Evolutionary conservation across 352 stramenopile species (phyloP).

Genomic region (Globisporangium cystogenes): DNA sequence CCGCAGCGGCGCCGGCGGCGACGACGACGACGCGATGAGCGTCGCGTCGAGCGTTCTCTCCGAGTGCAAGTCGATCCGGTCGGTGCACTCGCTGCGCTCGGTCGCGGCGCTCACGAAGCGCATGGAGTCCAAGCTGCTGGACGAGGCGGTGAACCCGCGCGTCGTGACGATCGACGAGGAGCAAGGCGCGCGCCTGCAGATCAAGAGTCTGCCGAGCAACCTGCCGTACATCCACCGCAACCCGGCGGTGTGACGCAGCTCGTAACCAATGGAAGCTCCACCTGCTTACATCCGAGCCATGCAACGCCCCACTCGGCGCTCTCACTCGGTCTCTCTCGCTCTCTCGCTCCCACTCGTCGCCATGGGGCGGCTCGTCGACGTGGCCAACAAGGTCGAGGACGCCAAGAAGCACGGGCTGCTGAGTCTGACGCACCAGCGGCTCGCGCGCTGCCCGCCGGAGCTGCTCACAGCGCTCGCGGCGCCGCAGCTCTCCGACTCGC

Average conservation of each 20-base stretch:
- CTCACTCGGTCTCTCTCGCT: neutral
- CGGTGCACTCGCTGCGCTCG: constrained; percentile 78
- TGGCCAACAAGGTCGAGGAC: constrained; percentile 50
- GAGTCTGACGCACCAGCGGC: constrained; percentile 40
- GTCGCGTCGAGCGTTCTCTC: constrained; percentile 75
- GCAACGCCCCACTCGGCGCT: neutral
- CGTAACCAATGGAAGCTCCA: too few relatives aligned
- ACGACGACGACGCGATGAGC: constrained; percentile 62
- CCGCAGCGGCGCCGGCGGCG: constrained; percentile 14
- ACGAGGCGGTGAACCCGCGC: constrained; percentile 53
- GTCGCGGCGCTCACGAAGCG: constrained; percentile 67
- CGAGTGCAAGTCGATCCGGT: constrained; percentile 84
- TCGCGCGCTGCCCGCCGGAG: constrained; percentile 32
- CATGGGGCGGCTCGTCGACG: constrained; percentile 21
- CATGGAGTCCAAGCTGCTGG: constrained; percentile 61
- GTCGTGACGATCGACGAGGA: constrained; percentile 90
- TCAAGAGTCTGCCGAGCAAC: constrained; percentile 89
- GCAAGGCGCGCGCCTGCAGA: constrained; percentile 76
- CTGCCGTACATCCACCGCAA: constrained; percentile 94
- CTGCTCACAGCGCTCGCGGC: constrained; percentile 20
- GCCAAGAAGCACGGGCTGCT: constrained; percentile 56
- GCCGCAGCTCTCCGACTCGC: constrained; percentile 20
- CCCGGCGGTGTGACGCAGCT: constrained; percentile 72
- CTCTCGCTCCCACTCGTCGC: too few relatives aligned
- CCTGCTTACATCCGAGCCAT: too few relatives aligned